Conservation (phyloP, 139 green algal genomes). For the Asterochloris erici region DNA sequence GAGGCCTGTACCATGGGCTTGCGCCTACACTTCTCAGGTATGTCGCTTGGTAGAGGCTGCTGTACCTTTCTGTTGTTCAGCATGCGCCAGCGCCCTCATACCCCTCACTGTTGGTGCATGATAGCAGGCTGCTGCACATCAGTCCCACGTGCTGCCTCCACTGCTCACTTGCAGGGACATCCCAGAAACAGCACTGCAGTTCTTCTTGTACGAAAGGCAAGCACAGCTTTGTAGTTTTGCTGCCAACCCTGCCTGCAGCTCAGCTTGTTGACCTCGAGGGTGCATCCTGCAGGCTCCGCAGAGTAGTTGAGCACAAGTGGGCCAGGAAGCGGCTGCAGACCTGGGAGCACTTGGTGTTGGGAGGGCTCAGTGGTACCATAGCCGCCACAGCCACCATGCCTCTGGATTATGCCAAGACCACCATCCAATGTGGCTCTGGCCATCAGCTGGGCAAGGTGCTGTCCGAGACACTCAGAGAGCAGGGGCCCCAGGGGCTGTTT, state of each 20-base stretch:
- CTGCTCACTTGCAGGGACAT: conserved; percentile 12
- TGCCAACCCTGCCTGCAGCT: not conserved
- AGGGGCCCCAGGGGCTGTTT: conserved; percentile 40
- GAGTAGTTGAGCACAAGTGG: conserved; percentile 30
- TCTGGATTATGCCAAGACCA: conserved; percentile 73
- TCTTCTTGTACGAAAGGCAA: conserved; percentile 56
- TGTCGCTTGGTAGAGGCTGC: not conserved
- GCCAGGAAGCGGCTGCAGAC: conserved; percentile 28
- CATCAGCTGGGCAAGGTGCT: conserved; percentile 27
- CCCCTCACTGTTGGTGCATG: too few relatives aligned
- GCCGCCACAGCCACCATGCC: conserved; percentile 67
- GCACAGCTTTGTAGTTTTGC: not conserved
- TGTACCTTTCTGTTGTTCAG: too few relatives aligned
- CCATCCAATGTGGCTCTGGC: conserved; percentile 57
- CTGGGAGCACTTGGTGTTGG: conserved; percentile 56
- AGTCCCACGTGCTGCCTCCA: too few relatives aligned
- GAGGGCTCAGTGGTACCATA: conserved; percentile 49
- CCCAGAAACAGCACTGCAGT: conserved; percentile 75
- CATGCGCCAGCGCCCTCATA: too few relatives aligned
- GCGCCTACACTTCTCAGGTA: conserved; percentile 66
- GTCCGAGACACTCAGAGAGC: not conserved
- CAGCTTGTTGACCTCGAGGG: not conserved
- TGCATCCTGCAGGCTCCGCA: conserved; percentile 4
- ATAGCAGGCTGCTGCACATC: too few relatives aligned
- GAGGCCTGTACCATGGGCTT: conserved; percentile 71